Conservation (phyloP, 1,284 basidiomycete genomes). For the Lentinula novae-zelandiae region DNA sequence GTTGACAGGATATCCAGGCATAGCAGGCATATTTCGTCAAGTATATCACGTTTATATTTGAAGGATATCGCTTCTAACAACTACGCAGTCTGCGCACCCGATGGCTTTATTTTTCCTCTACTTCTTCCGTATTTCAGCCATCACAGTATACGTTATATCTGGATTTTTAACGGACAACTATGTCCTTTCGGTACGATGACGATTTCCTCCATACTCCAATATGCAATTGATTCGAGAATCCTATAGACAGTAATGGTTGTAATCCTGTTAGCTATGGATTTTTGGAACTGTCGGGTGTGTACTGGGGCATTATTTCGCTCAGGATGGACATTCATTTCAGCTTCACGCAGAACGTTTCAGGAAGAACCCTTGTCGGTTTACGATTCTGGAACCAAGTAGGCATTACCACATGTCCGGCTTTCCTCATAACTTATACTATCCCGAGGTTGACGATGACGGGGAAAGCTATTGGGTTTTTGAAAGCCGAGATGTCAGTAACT, state of each 20-base stretch:
- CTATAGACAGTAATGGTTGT: conserved; percentile 85
- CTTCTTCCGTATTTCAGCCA: conserved; percentile 80
- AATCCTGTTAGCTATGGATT: conserved; percentile 89
- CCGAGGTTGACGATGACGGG: conserved; percentile 87
- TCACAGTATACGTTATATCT: conserved; percentile 85
- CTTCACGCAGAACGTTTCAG: conserved; percentile 76
- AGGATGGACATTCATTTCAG: not conserved
- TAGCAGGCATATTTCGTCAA: conserved; percentile 73
- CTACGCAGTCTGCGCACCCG: conserved; percentile 70
- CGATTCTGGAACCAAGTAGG: conserved; percentile 93
- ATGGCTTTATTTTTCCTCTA: conserved; percentile 80
- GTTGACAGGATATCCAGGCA: conserved; percentile 38
- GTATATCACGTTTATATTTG: conserved; percentile 31
- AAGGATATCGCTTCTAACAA: not conserved
- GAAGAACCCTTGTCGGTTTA: conserved; percentile 85
- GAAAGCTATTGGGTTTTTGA: conserved; percentile 97
- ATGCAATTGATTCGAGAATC: not conserved
- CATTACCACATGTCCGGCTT: not conserved
- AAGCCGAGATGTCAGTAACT: conserved; percentile 74
- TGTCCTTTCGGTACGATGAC: conserved; percentile 67
- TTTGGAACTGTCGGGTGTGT: conserved; percentile 90
- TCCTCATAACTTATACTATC: conserved; percentile 10
- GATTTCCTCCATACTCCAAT: not conserved
- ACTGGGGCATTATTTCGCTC: not conserved
- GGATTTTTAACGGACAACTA: conserved; percentile 87